Conservation (phyloP, 1,139 yeast genomes). For the Magnusiomyces tetraspermus region DNA sequence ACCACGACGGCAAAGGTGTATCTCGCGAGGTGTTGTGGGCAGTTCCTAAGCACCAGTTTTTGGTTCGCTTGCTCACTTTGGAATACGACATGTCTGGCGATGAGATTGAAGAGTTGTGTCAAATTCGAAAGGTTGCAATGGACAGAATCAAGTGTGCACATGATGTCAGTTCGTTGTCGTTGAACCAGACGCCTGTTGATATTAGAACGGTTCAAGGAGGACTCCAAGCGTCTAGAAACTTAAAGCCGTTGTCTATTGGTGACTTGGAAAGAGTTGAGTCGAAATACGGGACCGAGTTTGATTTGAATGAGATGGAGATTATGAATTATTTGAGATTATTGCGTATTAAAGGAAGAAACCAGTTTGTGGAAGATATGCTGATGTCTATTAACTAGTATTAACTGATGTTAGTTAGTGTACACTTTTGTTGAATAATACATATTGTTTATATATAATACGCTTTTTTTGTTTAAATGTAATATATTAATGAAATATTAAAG, state of each 20-base stretch:
- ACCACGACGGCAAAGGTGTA: constrained; percentile 2
- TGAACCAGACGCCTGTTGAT: constrained; percentile 1
- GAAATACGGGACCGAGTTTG: background rate
- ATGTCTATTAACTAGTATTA: background rate
- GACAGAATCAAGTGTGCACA: background rate
- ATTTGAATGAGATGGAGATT: background rate
- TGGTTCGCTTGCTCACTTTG: background rate
- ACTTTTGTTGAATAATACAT: too few species aligned
- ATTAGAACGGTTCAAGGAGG: background rate
- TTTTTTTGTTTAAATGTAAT: too few species aligned
- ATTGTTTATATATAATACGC: too few species aligned
- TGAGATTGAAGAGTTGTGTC: background rate
- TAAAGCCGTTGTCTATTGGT: background rate
- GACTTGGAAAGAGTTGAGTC: background rate
- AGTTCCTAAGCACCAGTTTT: background rate
- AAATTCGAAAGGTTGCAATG: background rate
- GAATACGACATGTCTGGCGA: background rate
- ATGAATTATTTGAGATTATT: background rate
- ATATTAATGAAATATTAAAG: too few species aligned
- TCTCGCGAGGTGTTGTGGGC: background rate
- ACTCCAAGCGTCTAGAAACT: background rate
- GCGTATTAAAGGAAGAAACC: background rate
- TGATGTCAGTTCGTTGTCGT: background rate
- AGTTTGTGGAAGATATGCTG: constrained; percentile 1
- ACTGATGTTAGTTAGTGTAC: too few species aligned